Conservation (phyloP, 2,329 filamentous ascomycete genomes). For the Grosmannia clavigera region DNA sequence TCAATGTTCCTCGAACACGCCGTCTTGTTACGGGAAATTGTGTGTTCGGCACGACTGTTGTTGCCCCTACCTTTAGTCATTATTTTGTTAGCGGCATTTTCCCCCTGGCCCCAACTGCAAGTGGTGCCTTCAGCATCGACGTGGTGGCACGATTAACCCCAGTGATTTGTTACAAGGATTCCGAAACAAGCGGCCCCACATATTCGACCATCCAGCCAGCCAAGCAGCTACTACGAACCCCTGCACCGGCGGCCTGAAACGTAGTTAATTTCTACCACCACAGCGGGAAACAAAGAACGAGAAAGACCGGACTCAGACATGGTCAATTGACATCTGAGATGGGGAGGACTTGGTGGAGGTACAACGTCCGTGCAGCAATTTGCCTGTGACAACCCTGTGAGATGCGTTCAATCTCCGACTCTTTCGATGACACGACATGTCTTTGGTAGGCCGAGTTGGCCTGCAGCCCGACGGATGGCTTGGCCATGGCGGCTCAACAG, state of each 20-base stretch:
- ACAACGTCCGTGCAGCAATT: background rate
- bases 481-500: too few relatives aligned
- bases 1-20: too few relatives aligned
- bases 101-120: background rate
- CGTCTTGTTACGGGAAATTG: background rate
- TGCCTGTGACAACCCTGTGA: background rate
- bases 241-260: slow-evolving; percentile 8
- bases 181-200: background rate
- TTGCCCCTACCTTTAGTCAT: background rate
- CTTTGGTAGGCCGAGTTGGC: background rate
- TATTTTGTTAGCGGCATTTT: background rate
- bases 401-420: background rate
- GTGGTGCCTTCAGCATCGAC: background rate
- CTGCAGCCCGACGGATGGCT: background rate
- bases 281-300: background rate
- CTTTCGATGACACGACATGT: background rate
- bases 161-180: background rate
- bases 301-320: background rate
- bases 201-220: background rate
- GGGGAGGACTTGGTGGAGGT: background rate
- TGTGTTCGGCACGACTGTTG: background rate
- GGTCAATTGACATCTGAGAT: background rate
- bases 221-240: background rate
- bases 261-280: slow-evolving; percentile 9
- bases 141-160: background rate